These are phyloP conservation scores for Penicillium coprophilum DNA, from an alignment of 495 filamentous ascomycete species.

Conservation along the genomic window DNA sequence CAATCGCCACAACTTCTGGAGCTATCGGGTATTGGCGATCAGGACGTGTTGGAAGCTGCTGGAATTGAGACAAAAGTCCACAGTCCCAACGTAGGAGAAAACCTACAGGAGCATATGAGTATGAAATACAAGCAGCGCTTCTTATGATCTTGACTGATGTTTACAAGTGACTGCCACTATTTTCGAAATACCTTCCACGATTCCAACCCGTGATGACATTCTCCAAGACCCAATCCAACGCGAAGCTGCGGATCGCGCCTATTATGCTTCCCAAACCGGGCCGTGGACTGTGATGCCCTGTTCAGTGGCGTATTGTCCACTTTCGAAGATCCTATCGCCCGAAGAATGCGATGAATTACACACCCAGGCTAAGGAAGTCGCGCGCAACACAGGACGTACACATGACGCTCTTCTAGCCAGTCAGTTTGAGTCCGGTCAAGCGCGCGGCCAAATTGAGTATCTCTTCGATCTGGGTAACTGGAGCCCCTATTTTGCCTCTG, in stretches of 20 bases:
- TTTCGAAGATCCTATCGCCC: conserved; percentile 34
- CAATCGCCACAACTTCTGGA: conserved; percentile 57
- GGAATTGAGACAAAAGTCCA: conserved; percentile 46
- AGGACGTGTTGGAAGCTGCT: conserved; percentile 36
- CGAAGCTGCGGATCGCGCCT: conserved; percentile 35
- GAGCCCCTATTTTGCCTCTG: conserved; percentile 39
- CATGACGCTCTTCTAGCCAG: conserved; percentile 19
- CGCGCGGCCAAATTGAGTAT: conserved; percentile 52
- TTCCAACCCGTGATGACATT: conserved; percentile 44
- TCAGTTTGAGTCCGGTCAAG: conserved; percentile 30
- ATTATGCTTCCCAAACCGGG: conserved; percentile 31
- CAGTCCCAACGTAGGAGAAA: conserved; percentile 53
- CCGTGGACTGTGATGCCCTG: conserved; percentile 39
- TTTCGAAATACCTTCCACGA: conserved; percentile 45
- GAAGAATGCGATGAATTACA: conserved; percentile 17
- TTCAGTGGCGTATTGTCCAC: conserved; percentile 48
- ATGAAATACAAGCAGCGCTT: conserved; percentile 9
- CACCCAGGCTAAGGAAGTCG: not conserved
- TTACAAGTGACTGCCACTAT: conserved; percentile 42
- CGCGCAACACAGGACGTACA: not conserved
- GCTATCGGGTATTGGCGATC: conserved; percentile 52
- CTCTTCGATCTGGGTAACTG: conserved; percentile 53
- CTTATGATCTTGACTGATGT: not conserved
- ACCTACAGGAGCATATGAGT: conserved; percentile 58
- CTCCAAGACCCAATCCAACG: conserved; percentile 30